phyloP scores from a whole-genome alignment of 306 rosid genomes.

The Abrus pulchellus region DNA sequence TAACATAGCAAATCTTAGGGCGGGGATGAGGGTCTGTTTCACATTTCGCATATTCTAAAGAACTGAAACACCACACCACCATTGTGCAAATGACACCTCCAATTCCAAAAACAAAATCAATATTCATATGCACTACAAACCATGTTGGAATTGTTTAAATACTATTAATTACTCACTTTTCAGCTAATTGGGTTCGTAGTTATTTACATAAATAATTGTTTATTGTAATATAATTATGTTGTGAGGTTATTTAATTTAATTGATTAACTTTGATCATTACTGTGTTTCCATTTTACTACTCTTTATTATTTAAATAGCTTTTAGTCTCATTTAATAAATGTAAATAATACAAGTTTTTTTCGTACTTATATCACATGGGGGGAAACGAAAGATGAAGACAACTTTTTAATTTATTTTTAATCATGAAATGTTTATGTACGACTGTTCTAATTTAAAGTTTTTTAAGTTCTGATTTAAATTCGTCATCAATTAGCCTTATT shows the following conservation, averaged over 20 bases:
- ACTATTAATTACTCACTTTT: background rate
- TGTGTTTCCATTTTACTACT: too few relatives aligned
- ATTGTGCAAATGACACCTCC: slow-evolving; percentile 44
- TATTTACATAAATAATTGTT: background rate
- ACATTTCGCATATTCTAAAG: slow-evolving; percentile 33
- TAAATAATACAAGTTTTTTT: too few relatives aligned
- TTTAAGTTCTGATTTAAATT: too few relatives aligned
- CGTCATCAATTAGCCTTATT: too few relatives aligned
- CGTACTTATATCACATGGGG: background rate
- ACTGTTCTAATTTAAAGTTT: too few relatives aligned
- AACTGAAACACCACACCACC: slow-evolving; percentile 33
- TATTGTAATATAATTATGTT: too few relatives aligned
- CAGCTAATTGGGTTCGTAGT: background rate
- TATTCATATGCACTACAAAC: background rate
- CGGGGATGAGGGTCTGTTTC: slow-evolving; percentile 34
- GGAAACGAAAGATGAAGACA: background rate
- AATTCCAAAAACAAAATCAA: slow-evolving; percentile 21
- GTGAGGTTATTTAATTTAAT: too few relatives aligned
- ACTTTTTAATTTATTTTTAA: background rate
- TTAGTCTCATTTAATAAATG: too few relatives aligned
- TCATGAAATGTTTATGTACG: background rate
- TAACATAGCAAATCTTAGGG: slow-evolving; percentile 37
- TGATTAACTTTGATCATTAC: too few relatives aligned
- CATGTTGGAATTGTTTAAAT: background rate
- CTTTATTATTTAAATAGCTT: too few relatives aligned